Evolutionary conservation across 2,329 filamentous ascomycete species (phyloP), one percentile per base, ranked within the genome.

Genomic region (Fusarium floridanum): DNA sequence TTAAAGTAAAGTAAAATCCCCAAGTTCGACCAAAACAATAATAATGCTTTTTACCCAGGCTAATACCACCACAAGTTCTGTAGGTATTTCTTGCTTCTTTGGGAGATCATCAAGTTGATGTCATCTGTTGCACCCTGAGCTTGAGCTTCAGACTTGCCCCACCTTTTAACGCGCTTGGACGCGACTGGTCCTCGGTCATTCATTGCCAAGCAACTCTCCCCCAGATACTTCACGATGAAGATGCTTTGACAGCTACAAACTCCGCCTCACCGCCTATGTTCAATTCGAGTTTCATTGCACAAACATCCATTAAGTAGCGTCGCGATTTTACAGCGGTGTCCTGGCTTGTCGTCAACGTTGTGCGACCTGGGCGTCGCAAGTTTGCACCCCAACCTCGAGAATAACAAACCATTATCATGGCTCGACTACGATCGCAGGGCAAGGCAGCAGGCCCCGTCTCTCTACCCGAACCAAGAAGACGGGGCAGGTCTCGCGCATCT

Each of bases 141-240:
- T 73, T 50, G 48, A 65, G 64, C 70, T 62, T 70, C 57, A 12
- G 20, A 5, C 22, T 27, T 59, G 71, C 64, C 66, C 74, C 74
- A 76, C 74, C 43, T 20, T 45, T 43, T 64, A 50, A 50, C 43
- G 43, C 61, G 59, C 41, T 36, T 29, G 9, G 22, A 32, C 60
- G 53, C 56, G 53, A 45, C 41, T 27, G 39, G n/a, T 50, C 67
- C 53, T 55, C 53, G 39, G 41, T 11, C 50, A 53, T 62, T 45
- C 45, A 43, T 37, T 20, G 57, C 32, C 45, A 73, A 57, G 29
- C 45, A 62, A 50, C 48, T 41, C 24, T 53, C 39, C 27, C 22
- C 17, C 17, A 53, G 10, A 50, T 37, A 59, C 22, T 34, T 59
- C 17, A n/a, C 34, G 41, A 9, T 22, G 20, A 53, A 27, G 29